These are phyloP conservation scores for Prinsepia uniflora DNA, from an alignment of 306 rosid genomes.

Conservation along the genomic window DNA sequence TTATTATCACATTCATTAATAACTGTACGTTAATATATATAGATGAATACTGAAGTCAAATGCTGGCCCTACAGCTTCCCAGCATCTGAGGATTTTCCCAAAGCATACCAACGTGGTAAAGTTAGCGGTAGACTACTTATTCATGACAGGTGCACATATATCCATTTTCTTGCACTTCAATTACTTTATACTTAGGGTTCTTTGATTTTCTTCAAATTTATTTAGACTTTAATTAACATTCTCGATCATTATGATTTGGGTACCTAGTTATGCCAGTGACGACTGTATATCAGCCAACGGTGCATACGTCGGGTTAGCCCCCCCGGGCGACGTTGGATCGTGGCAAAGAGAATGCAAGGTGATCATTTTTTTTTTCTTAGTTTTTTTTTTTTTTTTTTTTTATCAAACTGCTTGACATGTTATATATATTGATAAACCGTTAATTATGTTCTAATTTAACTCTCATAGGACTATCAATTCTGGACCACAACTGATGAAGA, in stretches of 20 bases:
- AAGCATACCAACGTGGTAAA: conserved; percentile 30
- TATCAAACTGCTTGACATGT: background rate
- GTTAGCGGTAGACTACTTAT: conserved; percentile 37
- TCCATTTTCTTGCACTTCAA: too few relatives aligned
- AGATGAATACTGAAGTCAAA: conserved; percentile 36
- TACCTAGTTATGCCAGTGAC: conserved; percentile 20
- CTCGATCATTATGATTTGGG: background rate
- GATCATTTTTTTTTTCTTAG: too few relatives aligned
- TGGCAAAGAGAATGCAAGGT: conserved; percentile 90
- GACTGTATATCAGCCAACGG: conserved; percentile 31
- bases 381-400: background rate
- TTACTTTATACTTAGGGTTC: too few relatives aligned
- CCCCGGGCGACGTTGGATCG: conserved; percentile 48
- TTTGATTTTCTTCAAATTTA: background rate
- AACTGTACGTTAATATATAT: background rate
- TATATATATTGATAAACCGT: background rate
- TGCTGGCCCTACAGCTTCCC: conserved; percentile 48
- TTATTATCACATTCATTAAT: too few relatives aligned
- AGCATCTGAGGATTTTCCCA: conserved; percentile 42
- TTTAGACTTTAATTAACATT: background rate
- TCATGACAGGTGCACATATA: conserved; percentile 24
- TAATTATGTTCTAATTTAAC: background rate
- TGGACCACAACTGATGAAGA: conserved; percentile 70
- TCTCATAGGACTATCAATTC: conserved; percentile 66
- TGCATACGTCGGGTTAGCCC: conserved; percentile 51